Conservation (phyloP, 495 filamentous ascomycete species). For the Tuber borchii region DNA sequence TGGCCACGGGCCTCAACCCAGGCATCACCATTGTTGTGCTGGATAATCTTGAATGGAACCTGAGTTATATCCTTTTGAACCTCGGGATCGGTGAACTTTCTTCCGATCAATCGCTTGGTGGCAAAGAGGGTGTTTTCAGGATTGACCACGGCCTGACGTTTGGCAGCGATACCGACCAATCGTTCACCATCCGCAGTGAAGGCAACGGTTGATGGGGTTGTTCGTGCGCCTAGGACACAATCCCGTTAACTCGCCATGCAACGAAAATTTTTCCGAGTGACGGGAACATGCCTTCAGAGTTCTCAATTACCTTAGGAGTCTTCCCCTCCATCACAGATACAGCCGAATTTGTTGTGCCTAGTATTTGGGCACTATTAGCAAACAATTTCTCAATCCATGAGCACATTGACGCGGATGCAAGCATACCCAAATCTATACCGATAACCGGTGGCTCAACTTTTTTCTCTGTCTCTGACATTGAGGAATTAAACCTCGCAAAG, state of each 20-base stretch:
- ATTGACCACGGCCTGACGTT: slow-evolving; percentile 98
- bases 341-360: slow-evolving; percentile 96
- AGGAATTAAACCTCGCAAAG: slow-evolving; percentile 73
- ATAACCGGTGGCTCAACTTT: slow-evolving; percentile 95
- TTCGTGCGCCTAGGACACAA: slow-evolving; percentile 65
- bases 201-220: slow-evolving; percentile 93
- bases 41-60: slow-evolving; percentile 98
- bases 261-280: slow-evolving; percentile 18
- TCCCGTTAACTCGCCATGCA: slow-evolving; percentile 14
- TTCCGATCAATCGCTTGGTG: slow-evolving; percentile 98
- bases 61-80: slow-evolving; percentile 97
- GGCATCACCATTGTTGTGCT: slow-evolving; percentile 95
- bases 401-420: slow-evolving; percentile 18
- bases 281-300: slow-evolving; percentile 68
- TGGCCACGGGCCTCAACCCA: slow-evolving; percentile 95
- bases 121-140: slow-evolving; percentile 98
- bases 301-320: slow-evolving; percentile 91
- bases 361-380: slow-evolving; percentile 37
- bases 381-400: slow-evolving; percentile 9
- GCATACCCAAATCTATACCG: slow-evolving; percentile 95
- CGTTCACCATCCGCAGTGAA: slow-evolving; percentile 97
- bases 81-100: slow-evolving; percentile 93
- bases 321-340: slow-evolving; percentile 98
- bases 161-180: slow-evolving; percentile 93
- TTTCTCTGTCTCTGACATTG: slow-evolving; percentile 71